Base-by-base conservation (phyloP, 495 filamentous ascomycete species). In the Tuber magnatum region DNA sequence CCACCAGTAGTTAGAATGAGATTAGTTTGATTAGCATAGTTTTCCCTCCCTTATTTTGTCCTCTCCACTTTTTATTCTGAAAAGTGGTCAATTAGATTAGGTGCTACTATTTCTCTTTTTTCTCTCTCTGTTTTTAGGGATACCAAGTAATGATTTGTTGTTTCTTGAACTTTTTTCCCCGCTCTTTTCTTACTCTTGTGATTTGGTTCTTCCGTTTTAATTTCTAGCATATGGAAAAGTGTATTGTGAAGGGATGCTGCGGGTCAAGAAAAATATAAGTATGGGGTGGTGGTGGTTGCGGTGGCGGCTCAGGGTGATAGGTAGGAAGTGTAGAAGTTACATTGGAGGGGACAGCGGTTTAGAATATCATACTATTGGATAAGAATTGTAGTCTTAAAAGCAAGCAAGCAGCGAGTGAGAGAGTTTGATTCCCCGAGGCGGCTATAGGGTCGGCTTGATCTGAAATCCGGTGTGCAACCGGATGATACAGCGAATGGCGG, bases 1-100 rank as follows among this genome's bases (percentile, higher is more conserved):
- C 48, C 40, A 79, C 73, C n/a, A 72, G 41, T 40, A 78, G 46
- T 38, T 69, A 6, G 12, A 79, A 24, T 70, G 73, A 75, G 20
- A 72, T 79, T 44, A 74, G 75, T 61, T 79, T 43, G 20, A 56
- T 42, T 61, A 28, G 9, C 39, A 68, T 7, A 42, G 42, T 14
- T 70, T 35, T 74, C 70, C 51, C 7, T 44, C 16, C 16, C 61
- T 38, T 77, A 43, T 35, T 61, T 76, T 44, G 24, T 44, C 28
- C 24, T n/a, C 48, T 24, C 8, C 44, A n/a, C 42, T 39, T 72
- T 72, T 22, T 2, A 46, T 48, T 75, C 16, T 41, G 18, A 28
- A 28, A 14, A 16, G 28, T 16, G 28, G 56, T 65, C 9, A 65
- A 28, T 32, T 65, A 65, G 56, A 35, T 28, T 10, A 28, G 51